phyloP scores from a whole-genome alignment of 768 basidiomycete species.

The Russula sp. region DNA sequence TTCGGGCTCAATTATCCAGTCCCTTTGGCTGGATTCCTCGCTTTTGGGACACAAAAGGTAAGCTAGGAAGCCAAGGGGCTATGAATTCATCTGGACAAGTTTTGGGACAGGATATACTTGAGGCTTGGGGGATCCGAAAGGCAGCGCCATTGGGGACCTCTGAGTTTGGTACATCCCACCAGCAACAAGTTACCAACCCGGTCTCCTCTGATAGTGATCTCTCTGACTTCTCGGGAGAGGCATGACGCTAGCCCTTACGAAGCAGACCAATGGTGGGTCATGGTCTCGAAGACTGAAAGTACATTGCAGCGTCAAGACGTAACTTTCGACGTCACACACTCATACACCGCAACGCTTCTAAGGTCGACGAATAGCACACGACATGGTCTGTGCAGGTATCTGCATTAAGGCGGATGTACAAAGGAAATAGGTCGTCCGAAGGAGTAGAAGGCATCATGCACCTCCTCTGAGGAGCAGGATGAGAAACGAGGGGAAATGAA shows the following conservation, averaged over 20 bases:
- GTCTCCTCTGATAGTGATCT: neutral
- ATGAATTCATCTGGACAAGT: neutral
- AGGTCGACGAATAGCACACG: neutral
- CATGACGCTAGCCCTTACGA: neutral
- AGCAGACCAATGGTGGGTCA: neutral
- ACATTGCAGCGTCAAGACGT: neutral
- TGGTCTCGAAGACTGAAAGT: neutral
- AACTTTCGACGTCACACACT: neutral
- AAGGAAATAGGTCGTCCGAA: neutral
- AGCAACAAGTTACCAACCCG: neutral
- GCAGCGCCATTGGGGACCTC: neutral
- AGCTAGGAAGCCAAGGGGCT: conserved; percentile 3
- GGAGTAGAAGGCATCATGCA: conserved; percentile 38
- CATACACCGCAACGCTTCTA: neutral
- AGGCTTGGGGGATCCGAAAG: conserved; percentile 22
- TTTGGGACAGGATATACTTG: conserved; percentile 33
- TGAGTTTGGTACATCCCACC: neutral
- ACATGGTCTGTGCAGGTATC: neutral
- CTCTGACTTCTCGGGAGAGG: neutral
- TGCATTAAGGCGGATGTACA: conserved; percentile 18
- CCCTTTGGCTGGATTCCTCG: conserved; percentile 39
- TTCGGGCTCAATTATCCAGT: conserved; percentile 29
- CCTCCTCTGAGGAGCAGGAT: conserved; percentile 50
- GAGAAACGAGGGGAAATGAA: conserved; percentile 16
- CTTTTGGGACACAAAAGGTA: conserved; percentile 47